Conservation (phyloP, 2,329 filamentous ascomycete genomes). For the Venturia aucupariae region DNA sequence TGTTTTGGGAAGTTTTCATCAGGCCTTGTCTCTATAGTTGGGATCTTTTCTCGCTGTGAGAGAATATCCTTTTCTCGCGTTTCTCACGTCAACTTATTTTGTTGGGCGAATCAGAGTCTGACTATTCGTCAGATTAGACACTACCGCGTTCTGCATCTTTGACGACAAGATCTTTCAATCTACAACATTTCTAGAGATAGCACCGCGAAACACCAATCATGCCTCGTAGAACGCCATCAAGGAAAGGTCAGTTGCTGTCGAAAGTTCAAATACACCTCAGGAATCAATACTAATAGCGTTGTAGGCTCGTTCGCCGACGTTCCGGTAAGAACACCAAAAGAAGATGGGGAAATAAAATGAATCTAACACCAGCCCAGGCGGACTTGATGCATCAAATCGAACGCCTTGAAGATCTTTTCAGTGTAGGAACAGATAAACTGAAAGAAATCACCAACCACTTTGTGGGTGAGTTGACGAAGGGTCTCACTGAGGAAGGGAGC, state of each 20-base stretch:
- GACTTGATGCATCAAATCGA: constrained; percentile 53
- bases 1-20: neutral
- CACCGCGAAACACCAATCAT: neutral
- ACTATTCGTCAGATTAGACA: neutral
- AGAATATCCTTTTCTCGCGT: neutral
- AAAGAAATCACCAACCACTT: constrained; percentile 91
- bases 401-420: constrained; percentile 74
- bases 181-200: neutral
- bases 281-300: neutral
- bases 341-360: too few relatives aligned
- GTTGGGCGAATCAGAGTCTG: neutral
- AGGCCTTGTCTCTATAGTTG: neutral
- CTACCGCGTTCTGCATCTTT: neutral
- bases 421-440: constrained; percentile 65
- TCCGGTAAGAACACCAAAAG: neutral
- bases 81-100: neutral
- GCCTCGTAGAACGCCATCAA: constrained; percentile 13
- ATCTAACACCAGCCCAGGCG: neutral
- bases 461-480: constrained; percentile 76
- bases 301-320: constrained; percentile 13
- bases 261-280: neutral
- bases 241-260: constrained; percentile 3
- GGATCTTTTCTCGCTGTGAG: neutral
- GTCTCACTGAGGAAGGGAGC: constrained; percentile 76
- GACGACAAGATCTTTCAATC: neutral